These are phyloP conservation scores for Epichloe coenophiala DNA, from an alignment of 2,329 filamentous ascomycete genomes.

Conservation along the genomic window DNA sequence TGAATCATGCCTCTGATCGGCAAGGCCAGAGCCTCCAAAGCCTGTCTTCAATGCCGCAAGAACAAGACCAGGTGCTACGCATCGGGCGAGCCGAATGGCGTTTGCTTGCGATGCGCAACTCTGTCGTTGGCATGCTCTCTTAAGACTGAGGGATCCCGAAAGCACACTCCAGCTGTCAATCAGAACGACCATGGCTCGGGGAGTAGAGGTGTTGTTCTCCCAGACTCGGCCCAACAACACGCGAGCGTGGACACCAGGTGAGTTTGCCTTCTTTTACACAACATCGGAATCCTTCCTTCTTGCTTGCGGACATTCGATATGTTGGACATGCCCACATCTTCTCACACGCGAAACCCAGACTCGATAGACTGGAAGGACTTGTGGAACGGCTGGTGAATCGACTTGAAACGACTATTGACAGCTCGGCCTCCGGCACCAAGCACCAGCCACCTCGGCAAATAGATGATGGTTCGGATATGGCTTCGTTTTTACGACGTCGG, in stretches of 20 bases:
- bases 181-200: not conserved
- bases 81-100: constrained; percentile 1
- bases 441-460: not conserved
- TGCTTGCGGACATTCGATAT: too few species aligned
- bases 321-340: too few species aligned
- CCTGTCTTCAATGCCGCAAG: constrained; percentile 13
- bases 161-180: too few species aligned
- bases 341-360: not conserved
- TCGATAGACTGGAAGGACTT: not conserved
- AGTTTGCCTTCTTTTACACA: not conserved
- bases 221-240: not conserved
- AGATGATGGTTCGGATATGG: not conserved
- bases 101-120: constrained; percentile 14
- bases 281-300: too few species aligned
- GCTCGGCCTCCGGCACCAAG: not conserved
- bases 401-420: not conserved
- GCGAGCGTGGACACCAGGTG: not conserved
- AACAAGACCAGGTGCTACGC: constrained; percentile 16
- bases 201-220: not conserved
- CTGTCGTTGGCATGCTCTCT: constrained; percentile 12
- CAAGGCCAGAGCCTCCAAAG: constrained; percentile 13
- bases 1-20: constrained; percentile 12
- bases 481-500: not conserved
- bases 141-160: not conserved
- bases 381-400: not conserved